Conservation (phyloP, 2,329 filamentous ascomycete species). For the Arthrobotrys iridis region DNA sequence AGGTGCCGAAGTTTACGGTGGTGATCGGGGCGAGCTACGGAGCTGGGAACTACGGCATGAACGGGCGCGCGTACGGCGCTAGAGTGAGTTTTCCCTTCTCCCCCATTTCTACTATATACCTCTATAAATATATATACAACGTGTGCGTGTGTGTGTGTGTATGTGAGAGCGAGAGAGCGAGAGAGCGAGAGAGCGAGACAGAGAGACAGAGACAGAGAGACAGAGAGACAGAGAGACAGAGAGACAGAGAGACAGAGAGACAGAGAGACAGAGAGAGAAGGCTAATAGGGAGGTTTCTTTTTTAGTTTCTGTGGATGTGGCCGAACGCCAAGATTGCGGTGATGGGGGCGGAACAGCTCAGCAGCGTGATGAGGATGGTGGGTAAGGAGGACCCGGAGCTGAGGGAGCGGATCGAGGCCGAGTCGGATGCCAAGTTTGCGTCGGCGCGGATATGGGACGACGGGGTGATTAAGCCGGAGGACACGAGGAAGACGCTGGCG, state of each 20-base stretch:
- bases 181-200: too few relatives aligned
- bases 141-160: too few relatives aligned
- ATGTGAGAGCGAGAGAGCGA: too few relatives aligned
- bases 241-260: too few relatives aligned
- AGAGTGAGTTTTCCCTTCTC: conserved; percentile 16
- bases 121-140: too few relatives aligned
- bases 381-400: conserved; percentile 84
- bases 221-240: too few relatives aligned
- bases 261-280: too few relatives aligned
- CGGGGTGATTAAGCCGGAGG: conserved; percentile 79
- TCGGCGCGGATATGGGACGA: conserved; percentile 92
- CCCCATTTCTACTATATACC: not conserved
- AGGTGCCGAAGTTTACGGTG: conserved; percentile 96
- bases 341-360: conserved; percentile 94
- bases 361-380: conserved; percentile 92
- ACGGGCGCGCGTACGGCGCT: conserved; percentile 79
- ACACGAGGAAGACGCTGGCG: conserved; percentile 77
- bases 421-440: conserved; percentile 89
- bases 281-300: too few relatives aligned
- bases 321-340: conserved; percentile 92
- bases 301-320: conserved; percentile 85
- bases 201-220: too few relatives aligned
- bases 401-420: conserved; percentile 83
- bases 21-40: conserved; percentile 73
- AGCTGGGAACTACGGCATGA: conserved; percentile 95